A percentile compares a stretch with the other conserved stretches of the same genome.
These are phyloP conservation scores for Eremothecium cymbalariae DNA, from an alignment of 1,139 yeast genomes.

Conservation along the genomic window DNA sequence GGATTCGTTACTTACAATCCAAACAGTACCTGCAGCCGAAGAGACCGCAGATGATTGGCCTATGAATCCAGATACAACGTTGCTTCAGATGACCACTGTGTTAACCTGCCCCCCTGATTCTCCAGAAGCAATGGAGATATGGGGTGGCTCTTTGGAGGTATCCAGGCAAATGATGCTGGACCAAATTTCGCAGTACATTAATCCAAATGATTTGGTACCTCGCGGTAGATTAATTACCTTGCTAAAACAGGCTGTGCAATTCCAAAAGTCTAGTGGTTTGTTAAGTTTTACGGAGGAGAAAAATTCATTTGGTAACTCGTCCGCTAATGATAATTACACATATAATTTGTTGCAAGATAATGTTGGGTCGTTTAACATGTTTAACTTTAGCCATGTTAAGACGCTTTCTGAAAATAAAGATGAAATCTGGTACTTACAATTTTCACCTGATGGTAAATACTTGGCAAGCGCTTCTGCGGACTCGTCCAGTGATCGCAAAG, in stretches of 20 bases:
- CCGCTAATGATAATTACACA: constrained; percentile 11
- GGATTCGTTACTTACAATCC: constrained; percentile 34
- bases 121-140: constrained; percentile 20
- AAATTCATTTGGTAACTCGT: constrained; percentile 28
- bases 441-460: constrained; percentile 67
- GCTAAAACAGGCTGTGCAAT: constrained; percentile 44
- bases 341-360: constrained; percentile 27
- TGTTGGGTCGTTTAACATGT: constrained; percentile 18
- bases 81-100: constrained; percentile 24
- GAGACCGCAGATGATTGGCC: constrained; percentile 20
- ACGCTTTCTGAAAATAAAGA: constrained; percentile 48
- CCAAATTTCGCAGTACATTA: constrained; percentile 39
- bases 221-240: constrained; percentile 43
- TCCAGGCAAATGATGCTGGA: constrained; percentile 40
- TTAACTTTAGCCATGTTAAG: constrained; percentile 28
- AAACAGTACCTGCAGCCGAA: constrained; percentile 17
- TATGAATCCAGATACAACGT: constrained; percentile 20
- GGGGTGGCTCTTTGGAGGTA: constrained; percentile 35
- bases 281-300: constrained; percentile 26
- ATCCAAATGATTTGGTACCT: constrained; percentile 48
- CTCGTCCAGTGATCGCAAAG: constrained; percentile 35
- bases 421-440: constrained; percentile 80
- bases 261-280: constrained; percentile 39
- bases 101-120: constrained; percentile 27
- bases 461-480: constrained; percentile 75